Base-by-base conservation (phyloP, 305 asterid genomes). In the Fraxinus baroniana region DNA sequence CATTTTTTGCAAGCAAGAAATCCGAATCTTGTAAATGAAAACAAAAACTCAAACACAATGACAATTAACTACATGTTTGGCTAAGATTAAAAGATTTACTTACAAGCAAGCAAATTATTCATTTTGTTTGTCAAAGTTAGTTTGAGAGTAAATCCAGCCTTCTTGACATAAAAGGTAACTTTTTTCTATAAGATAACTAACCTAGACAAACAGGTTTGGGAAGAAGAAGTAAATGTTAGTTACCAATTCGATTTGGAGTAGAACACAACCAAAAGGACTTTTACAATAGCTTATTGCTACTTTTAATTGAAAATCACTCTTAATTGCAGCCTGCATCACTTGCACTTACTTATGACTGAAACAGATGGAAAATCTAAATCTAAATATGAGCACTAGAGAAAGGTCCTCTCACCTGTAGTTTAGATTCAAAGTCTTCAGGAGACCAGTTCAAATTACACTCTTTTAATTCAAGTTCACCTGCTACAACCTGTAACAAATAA, bases 391-490 rank as follows among this genome's bases (percentile, higher is more conserved):
- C 74, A 66, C 28, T 13, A 66, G 35, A 66, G 15, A 76, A 64
- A 84, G 20, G 76, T 26, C n/a, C 60, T 57, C 86, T 86, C 66
- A 90, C 98, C 95, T 94, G 97, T 82, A 94, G 86, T 87, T 94
- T 97, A 73, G 98, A 85, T 90, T 97, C 99, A 82, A 97, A 93
- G 84, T 97, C 99, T 85, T 94, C 98, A 20, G 97, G 97, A 66
- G 98, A 89, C 97, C 99, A 94, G 87, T 90, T 92, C 89, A 94
- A 85, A 84, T 90, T 97, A 52, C 97, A 97, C 87, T 97, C 99
- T 85, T 91, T 93, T 75, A 94, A 90, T 87, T 97, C 99, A 64
- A 97, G 97, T 89, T 97, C 99, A 74, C 99, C 98, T 13, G 99
- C 98, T 64, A 95, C 97, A 76, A 96, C 98, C 99, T 96, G 91